These are phyloP conservation scores for Epicoccum nigrum DNA, from an alignment of 2,329 filamentous ascomycete species.

Conservation along the genomic window DNA sequence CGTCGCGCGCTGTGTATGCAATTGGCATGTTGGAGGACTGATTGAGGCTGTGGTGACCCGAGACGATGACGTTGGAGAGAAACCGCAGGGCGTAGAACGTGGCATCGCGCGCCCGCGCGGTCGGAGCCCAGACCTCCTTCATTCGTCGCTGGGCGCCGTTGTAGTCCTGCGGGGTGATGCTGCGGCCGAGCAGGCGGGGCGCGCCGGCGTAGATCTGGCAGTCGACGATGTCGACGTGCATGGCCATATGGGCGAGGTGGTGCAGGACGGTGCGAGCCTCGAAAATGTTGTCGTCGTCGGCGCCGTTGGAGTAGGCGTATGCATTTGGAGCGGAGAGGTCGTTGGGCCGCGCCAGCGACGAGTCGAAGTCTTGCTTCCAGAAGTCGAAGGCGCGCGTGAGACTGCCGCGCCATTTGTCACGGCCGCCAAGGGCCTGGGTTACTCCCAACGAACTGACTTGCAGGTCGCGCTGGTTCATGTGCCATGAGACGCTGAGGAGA, in stretches of 20 bases:
- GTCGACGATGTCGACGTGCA: conserved; percentile 97
- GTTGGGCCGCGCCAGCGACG: conserved; percentile 68
- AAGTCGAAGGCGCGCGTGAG: conserved; percentile 88
- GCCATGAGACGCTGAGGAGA: conserved; percentile 90
- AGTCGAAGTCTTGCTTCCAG: conserved; percentile 93
- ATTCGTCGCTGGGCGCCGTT: conserved; percentile 80
- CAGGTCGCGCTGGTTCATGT: conserved; percentile 95
- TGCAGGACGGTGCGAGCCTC: conserved; percentile 89
- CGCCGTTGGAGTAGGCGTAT: conserved; percentile 38
- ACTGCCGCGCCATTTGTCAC: conserved; percentile 88
- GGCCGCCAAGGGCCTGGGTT: conserved; percentile 77
- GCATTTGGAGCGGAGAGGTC: conserved; percentile 38
- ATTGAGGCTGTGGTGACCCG: conserved; percentile 55
- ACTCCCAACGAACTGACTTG: conserved; percentile 89
- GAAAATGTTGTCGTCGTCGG: conserved; percentile 73
- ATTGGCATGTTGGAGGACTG: conserved; percentile 32
- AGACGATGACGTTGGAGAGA: conserved; percentile 79
- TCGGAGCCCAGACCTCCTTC: conserved; percentile 87
- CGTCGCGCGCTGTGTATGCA: conserved; percentile 80
- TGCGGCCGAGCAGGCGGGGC: conserved; percentile 80
- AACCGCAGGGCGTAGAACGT: conserved; percentile 93
- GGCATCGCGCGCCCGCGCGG: conserved; percentile 85
- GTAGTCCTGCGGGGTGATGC: conserved; percentile 82
- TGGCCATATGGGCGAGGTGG: conserved; percentile 95
- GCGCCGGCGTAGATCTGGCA: conserved; percentile 95